Percentiles rank a stretch among this genome's conserved stretches.
Evolutionary conservation across 2,329 filamentous ascomycete species (phyloP).

Genomic region (Colletotrichum paranaense): DNA sequence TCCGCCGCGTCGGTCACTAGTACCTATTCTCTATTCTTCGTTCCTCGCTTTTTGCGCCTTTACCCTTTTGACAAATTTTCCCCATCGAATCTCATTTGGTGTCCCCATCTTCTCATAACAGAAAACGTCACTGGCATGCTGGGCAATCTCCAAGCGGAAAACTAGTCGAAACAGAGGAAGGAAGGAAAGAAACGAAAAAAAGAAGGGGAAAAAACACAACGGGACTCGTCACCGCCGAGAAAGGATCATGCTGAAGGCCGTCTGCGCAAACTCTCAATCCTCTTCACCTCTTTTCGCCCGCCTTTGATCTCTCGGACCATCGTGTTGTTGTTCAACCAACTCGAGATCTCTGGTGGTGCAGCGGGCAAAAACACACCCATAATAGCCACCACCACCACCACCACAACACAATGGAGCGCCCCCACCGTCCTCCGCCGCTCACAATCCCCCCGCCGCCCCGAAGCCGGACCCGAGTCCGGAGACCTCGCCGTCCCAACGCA

Average conservation of each 20-base stretch:
- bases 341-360: background rate
- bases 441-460: slow-evolving; percentile 43
- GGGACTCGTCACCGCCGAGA: background rate
- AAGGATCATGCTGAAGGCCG: slow-evolving; percentile 18
- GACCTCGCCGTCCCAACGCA: slow-evolving; percentile 10
- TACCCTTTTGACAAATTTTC: background rate
- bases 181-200: background rate
- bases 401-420: slow-evolving; percentile 41
- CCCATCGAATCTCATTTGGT: background rate
- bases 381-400: background rate
- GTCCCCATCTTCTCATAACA: background rate
- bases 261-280: background rate
- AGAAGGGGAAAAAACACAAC: background rate
- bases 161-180: background rate
- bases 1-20: slow-evolving; percentile 19
- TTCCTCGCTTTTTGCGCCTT: background rate
- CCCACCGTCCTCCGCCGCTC: slow-evolving; percentile 45
- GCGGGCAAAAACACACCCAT: background rate
- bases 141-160: background rate
- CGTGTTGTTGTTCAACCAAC: background rate
- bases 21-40: background rate
- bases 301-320: background rate
- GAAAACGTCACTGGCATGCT: slow-evolving; percentile 28
- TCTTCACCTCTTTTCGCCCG: background rate
- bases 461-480: slow-evolving; percentile 26